Evolutionary conservation across 805 yeast genomes (phyloP), one percentile per base, ranked within the genome.

Genomic region (Candida parachauliodes): DNA sequence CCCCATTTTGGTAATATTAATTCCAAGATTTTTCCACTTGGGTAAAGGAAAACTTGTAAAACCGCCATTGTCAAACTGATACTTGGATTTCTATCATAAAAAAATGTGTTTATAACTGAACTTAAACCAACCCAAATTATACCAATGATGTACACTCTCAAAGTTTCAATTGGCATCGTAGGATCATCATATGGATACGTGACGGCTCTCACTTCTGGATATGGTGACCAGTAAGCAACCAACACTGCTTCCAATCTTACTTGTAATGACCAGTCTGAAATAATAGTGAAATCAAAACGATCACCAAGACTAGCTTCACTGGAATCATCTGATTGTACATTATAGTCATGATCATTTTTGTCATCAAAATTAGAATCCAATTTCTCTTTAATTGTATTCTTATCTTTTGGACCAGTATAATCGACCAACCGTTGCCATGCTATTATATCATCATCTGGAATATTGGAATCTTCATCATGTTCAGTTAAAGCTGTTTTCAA

Each of bases 61-160:
- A 73, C 70, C 2, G 73, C 44, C 16, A 75, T 48, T 3, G 57
- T 37, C 10, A 75, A 52, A 9, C 60, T 31, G 40, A 76, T 74
- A 16, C 67, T 41, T 20, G 81, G 81, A 49, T 63, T 55, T 57
- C 83, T 66, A 37, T 76, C 77, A 6, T 64, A 57, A 52, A 78
- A 79, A 49, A 77, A 77, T 47, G 74, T 74, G 49, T 77, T 76
- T 45, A 77, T 63, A 44, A 74, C 72, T 28, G 79, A 52, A 14
- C 80, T 79, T 16, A 78, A 55, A 16, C 68, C 59, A 3, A 75
- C 70, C 72, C 79, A 70, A 26, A 75, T 48, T 2, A 74, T 41
- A 1, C 76, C 78, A 16, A 79, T 56, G 4, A 66, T 59, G 66
- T 81, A 79, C 46, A 73, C 74, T 49, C 75, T 53, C 36, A 64